These are phyloP conservation scores for Puccinia brachypodii DNA, from an alignment of 1,284 basidiomycete species.

Conservation along the genomic window DNA sequence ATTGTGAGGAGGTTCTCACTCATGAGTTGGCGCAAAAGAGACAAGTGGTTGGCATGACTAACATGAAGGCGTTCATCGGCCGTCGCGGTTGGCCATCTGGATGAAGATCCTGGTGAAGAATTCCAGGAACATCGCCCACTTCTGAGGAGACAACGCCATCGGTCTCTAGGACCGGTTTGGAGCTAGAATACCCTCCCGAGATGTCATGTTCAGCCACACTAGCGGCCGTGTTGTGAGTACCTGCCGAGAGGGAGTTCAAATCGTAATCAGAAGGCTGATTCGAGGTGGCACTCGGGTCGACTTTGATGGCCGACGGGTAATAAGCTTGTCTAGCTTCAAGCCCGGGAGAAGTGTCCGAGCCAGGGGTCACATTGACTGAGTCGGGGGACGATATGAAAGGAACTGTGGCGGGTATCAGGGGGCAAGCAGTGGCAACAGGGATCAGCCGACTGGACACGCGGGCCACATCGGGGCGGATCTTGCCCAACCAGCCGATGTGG, in stretches of 20 bases:
- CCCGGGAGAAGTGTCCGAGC: background rate
- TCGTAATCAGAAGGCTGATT: constrained; percentile 13
- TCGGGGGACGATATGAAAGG: constrained; percentile 42
- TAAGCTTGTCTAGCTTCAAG: background rate
- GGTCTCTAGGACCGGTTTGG: constrained; percentile 26
- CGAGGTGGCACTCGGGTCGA: background rate
- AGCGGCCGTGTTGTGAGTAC: background rate
- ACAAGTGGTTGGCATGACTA: background rate
- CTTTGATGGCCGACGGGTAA: background rate
- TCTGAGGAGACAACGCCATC: constrained; percentile 38
- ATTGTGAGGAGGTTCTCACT: background rate
- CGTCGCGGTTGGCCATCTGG: constrained; percentile 41
- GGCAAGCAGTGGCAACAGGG: background rate
- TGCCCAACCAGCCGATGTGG: background rate
- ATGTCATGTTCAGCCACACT: background rate
- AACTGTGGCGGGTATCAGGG: constrained; percentile 3
- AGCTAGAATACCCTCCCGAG: background rate
- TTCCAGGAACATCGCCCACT: constrained; percentile 44
- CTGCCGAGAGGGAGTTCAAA: background rate
- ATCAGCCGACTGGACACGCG: background rate
- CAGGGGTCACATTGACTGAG: constrained; percentile 9
- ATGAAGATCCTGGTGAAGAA: constrained; percentile 43
- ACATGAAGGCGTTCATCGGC: constrained; percentile 47
- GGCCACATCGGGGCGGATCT: background rate
- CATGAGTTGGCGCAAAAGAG: background rate